Evolutionary conservation across 257 asterid genomes (phyloP).

Genomic region (Datura wrightii): DNA sequence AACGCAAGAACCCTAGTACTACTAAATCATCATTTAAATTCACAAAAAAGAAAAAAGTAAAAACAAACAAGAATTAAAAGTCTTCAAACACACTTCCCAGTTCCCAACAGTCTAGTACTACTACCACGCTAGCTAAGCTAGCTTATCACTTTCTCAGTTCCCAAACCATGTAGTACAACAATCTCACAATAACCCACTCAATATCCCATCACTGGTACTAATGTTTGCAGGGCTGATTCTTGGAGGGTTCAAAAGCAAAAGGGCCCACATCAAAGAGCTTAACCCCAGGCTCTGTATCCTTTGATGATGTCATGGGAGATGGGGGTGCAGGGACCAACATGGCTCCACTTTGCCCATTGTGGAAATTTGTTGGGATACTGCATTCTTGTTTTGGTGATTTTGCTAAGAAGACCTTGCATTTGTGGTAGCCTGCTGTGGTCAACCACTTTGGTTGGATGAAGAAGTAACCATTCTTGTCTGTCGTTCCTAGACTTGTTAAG

Average conservation of each 20-base stretch:
- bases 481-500: conserved; percentile 35
- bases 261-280: conserved; percentile 69
- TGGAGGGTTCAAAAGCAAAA: conserved; percentile 65
- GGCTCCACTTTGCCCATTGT: conserved; percentile 63
- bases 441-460: conserved; percentile 50
- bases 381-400: conserved; percentile 56
- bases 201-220: background rate
- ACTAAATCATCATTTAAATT: conserved; percentile 4
- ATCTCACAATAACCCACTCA: background rate
- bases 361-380: conserved; percentile 58
- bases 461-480: conserved; percentile 70
- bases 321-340: conserved; percentile 31
- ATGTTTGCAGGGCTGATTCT: conserved; percentile 52
- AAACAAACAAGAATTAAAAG: background rate
- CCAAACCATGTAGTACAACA: background rate
- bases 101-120: conserved; percentile 3
- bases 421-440: conserved; percentile 50
- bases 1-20: background rate
- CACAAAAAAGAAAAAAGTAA: background rate
- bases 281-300: conserved; percentile 25
- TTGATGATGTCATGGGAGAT: conserved; percentile 27
- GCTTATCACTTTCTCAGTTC: background rate
- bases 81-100: background rate
- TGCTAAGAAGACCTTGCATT: conserved; percentile 60
- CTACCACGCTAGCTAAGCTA: background rate